Base-by-base conservation (phyloP, 495 filamentous ascomycete species). In the Penicillium canescens region DNA sequence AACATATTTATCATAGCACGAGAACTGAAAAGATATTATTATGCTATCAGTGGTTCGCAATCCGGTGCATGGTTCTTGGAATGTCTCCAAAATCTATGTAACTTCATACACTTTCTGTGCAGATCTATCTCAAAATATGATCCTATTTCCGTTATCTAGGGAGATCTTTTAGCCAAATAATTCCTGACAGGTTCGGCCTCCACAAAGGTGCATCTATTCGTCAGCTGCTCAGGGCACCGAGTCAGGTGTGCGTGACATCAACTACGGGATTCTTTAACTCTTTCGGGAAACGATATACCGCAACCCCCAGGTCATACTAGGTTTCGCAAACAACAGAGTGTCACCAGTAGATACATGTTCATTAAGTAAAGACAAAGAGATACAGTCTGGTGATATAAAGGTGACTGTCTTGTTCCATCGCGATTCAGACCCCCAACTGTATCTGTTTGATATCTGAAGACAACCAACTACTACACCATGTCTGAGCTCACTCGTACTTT, bases 211-310 rank as follows among this genome's bases (percentile, higher is more conserved):
- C 23, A 23, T 20, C 38, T 24, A 11, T 34, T 4, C 7, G 39
- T 28, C 12, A 18, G 20, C 8, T 18, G 24, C 13, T 10, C 13
- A 10, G 18, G 9, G 28, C 34, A 16, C 35, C 35, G 7, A n/a
- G 23, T 42, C 31, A 6, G 31, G 0, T 9, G 49, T 23, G 40
- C 13, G 39, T 36, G 40, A 51, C 39, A 43, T 42, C 39, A 13
- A 46, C 31, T 31, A 35, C 65, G 67, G 73, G 73, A 76, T 60
- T 57, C 26, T 46, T 70, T 76, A 72, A 62, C 71, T 63, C 28
- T 40, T 68, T 70, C 61, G 55, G 73, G 73, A 65, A 76, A 70
- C 59, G 39, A 62, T 66, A 70, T 59, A 57, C 71, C 59, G 57
- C 38, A 28, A 7, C 39, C 31, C 42, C 23, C 16, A 45, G 23